phyloP scores from a whole-genome alignment of 805 yeast genomes.

The Suhomyces sp. region DNA sequence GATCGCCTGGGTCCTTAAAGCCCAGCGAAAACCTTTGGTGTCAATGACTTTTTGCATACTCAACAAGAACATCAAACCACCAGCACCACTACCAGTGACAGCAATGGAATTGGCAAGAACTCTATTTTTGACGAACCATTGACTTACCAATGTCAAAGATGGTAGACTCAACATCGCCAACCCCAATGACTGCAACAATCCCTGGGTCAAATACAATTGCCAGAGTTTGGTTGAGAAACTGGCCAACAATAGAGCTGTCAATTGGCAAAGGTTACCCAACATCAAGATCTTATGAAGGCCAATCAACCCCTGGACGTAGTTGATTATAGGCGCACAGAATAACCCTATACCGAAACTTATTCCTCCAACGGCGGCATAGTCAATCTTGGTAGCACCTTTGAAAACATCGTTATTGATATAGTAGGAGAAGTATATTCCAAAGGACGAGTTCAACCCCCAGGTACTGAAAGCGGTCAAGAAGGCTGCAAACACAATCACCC shows the following conservation, averaged over 20 bases:
- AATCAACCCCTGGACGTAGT: conserved; percentile 43
- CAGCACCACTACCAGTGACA: conserved; percentile 53
- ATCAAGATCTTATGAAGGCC: conserved; percentile 42
- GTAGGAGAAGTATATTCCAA: conserved; percentile 59
- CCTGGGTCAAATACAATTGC: conserved; percentile 70
- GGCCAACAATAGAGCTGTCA: conserved; percentile 58
- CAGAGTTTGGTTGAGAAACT: conserved; percentile 57
- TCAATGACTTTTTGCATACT: conserved; percentile 47
- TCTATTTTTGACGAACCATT: conserved; percentile 66
- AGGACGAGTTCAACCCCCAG: conserved; percentile 75
- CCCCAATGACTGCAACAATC: conserved; percentile 60
- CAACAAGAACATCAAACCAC: conserved; percentile 50
- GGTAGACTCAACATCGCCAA: conserved; percentile 60
- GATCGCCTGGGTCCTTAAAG: conserved; percentile 48
- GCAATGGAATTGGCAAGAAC: conserved; percentile 51
- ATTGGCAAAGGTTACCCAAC: conserved; percentile 51
- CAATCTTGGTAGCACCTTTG: conserved; percentile 54
- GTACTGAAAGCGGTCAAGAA: conserved; percentile 54
- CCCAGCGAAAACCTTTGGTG: conserved; percentile 44
- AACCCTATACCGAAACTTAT: conserved; percentile 58
- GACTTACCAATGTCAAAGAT: conserved; percentile 58
- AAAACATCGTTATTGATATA: conserved; percentile 53
- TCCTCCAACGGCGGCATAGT: conserved; percentile 70
- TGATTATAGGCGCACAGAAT: conserved; percentile 50
- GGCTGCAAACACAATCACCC: conserved; percentile 58